Percentiles rank a stretch among this genome's conserved stretches.
phyloP scores from a whole-genome alignment of 768 basidiomycete genomes.

The Tylopilus subfusipes region DNA sequence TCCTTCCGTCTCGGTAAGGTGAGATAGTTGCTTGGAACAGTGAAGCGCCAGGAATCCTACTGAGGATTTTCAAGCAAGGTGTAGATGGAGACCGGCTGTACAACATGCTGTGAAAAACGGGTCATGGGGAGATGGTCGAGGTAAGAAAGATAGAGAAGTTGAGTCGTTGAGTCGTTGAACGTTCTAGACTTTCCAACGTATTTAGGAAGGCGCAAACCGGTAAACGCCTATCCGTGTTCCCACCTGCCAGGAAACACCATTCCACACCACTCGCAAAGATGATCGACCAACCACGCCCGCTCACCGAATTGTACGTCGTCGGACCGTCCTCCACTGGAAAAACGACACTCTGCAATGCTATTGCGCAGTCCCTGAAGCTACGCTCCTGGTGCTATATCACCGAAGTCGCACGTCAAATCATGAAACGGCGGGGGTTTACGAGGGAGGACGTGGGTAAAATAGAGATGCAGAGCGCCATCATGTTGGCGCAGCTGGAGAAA shows the following conservation, averaged over 20 bases:
- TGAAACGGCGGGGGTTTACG: constrained; percentile 51
- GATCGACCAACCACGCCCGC: constrained; percentile 10
- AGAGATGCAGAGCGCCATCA: constrained; percentile 63
- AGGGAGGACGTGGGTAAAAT: constrained; percentile 46
- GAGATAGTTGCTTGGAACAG: constrained; percentile 32
- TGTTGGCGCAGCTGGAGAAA: constrained; percentile 49
- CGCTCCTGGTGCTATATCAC: constrained; percentile 42
- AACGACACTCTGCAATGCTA: constrained; percentile 58
- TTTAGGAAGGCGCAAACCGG: constrained; percentile 9
- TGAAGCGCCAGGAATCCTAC: constrained; percentile 54
- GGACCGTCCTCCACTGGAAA: constrained; percentile 69
- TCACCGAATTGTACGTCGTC: constrained; percentile 40
- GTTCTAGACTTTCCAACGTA: constrained; percentile 5
- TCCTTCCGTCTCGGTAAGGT: constrained; percentile 22
- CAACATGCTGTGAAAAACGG: not conserved
- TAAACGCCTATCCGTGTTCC: constrained; percentile 12
- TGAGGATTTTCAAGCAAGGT: constrained; percentile 41
- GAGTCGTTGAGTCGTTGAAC: constrained; percentile 1
- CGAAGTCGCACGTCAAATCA: constrained; percentile 60
- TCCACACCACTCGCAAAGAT: constrained; percentile 12
- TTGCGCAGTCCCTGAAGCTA: constrained; percentile 43
- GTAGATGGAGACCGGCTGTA: constrained; percentile 10
- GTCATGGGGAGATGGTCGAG: not conserved
- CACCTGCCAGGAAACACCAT: constrained; percentile 12
- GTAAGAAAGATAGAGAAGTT: not conserved